Evolutionary conservation across 2,329 filamentous ascomycete genomes (phyloP), one percentile per base, ranked within the genome.

Genomic region (Parastagonospora avenae): DNA sequence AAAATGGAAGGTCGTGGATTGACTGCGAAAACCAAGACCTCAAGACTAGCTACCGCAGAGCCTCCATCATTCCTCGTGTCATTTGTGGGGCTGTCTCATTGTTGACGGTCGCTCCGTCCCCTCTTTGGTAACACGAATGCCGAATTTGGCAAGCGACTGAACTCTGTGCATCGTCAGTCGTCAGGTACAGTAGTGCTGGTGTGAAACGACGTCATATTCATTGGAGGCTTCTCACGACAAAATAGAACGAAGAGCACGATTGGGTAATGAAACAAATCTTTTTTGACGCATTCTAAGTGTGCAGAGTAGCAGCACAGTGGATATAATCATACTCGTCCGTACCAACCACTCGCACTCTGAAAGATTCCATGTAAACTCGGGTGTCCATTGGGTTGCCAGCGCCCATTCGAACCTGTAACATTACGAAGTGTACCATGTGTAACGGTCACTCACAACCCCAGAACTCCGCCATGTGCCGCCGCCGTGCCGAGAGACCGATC

Each of bases 281-380:
- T 55, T 55, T 57, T 49, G 57, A 60, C 46, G 49, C 52, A 45
- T 59, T 55, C 59, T 57, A 64, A 69, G 63, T 24, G 19, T 60
- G 60, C 50, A 63, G 52, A 59, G 62, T 53, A 64, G 56, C 58
- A 68, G 63, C 61, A 70, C 59, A 59, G 68, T 70, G 71, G 71
- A 70, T 73, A 73, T 73, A 70, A 67, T 70, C 69, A 65, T 67
- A 16, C 69, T 70, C 67, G 57, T 68, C 64, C 66, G 69, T 65
- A 63, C 63, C 64, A 66, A 61, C 64, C 65, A 68, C 61, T 63
- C 61, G 52, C 61, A 59, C 58, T 68, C 60, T 57, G 58, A 65
- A 47, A 52, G 58, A 62, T 52, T 66, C 59, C 62, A 35, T 55
- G 62, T 51, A 57, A 50, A 41, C 45, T 19, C 36, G 50, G 59